A percentile compares a stretch with the other conserved stretches of the same genome.
phyloP scores from a whole-genome alignment of 2,329 filamentous ascomycete species.

The Lasiodiplodia theobromae region DNA sequence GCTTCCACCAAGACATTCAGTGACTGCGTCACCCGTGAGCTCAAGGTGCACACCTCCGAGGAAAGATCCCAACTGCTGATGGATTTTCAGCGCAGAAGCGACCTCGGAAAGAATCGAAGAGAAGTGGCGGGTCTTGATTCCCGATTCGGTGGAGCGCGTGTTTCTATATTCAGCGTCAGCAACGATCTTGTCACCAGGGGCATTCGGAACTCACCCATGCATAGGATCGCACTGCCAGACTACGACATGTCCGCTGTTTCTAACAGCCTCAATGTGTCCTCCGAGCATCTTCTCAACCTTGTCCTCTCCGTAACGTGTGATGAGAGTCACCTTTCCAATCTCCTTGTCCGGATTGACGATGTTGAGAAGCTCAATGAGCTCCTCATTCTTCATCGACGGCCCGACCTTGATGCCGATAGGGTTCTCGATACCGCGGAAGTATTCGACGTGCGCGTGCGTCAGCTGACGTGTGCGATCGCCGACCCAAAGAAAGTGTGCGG shows the following conservation, averaged over 20 bases:
- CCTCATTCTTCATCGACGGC: conserved; percentile 77
- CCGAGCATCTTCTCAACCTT: conserved; percentile 80
- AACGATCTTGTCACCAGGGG: background rate
- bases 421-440: conserved; percentile 95
- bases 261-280: conserved; percentile 86
- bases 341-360: conserved; percentile 84
- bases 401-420: conserved; percentile 97
- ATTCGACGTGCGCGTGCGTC: conserved; percentile 93
- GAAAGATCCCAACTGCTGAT: conserved; percentile 82
- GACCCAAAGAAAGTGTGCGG: conserved; percentile 97
- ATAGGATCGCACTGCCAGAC: conserved; percentile 99
- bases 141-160: conserved; percentile 70
- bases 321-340: conserved; percentile 91
- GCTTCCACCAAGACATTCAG: conserved; percentile 91
- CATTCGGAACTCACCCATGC: conserved; percentile 69
- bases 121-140: conserved; percentile 93
- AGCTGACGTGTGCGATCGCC: conserved; percentile 95
- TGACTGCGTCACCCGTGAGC: conserved; percentile 93
- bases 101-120: conserved; percentile 89
- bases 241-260: conserved; percentile 75
- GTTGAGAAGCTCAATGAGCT: conserved; percentile 80
- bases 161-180: conserved; percentile 50
- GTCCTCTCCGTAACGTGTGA: conserved; percentile 88
- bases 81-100: conserved; percentile 80
- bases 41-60: conserved; percentile 95